Evolutionary conservation across 2,329 filamentous ascomycete species (phyloP).

Genomic region (Ceratocystis colombiana): DNA sequence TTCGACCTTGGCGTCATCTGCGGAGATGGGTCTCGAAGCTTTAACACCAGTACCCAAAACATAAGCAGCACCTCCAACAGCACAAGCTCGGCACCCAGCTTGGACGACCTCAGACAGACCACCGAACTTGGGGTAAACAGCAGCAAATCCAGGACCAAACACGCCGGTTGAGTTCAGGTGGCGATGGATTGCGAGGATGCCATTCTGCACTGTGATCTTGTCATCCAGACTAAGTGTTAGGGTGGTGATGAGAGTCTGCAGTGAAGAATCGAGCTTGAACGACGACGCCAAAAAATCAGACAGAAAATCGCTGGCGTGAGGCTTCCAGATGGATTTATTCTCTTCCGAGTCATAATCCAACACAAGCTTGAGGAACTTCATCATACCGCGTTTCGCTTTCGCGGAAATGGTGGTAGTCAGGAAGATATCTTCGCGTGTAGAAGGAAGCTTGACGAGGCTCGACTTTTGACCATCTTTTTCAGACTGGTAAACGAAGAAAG

Average conservation of each 20-base stretch:
- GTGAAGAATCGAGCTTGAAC: conserved; percentile 57
- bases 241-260: conserved; percentile 54
- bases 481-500: conserved; percentile 67
- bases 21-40: conserved; percentile 28
- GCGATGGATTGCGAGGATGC: conserved; percentile 61
- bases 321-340: conserved; percentile 49
- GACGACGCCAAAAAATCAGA: conserved; percentile 48
- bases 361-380: conserved; percentile 91
- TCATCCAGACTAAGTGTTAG: conserved; percentile 64
- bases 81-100: conserved; percentile 79
- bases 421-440: conserved; percentile 86
- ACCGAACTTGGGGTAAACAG: conserved; percentile 87
- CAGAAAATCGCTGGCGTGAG: conserved; percentile 46
- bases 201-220: conserved; percentile 52
- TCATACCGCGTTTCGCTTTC: conserved; percentile 72
- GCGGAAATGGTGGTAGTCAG: conserved; percentile 63
- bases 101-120: conserved; percentile 81
- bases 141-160: conserved; percentile 81
- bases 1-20: conserved; percentile 27
- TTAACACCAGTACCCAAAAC: conserved; percentile 65
- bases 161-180: conserved; percentile 79
- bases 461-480: conserved; percentile 30
- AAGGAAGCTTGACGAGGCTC: conserved; percentile 62
- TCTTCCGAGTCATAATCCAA: conserved; percentile 54
- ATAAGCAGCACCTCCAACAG: conserved; percentile 85